Conservation (phyloP, 768 basidiomycete species). For the Termitomyces sp. region DNA sequence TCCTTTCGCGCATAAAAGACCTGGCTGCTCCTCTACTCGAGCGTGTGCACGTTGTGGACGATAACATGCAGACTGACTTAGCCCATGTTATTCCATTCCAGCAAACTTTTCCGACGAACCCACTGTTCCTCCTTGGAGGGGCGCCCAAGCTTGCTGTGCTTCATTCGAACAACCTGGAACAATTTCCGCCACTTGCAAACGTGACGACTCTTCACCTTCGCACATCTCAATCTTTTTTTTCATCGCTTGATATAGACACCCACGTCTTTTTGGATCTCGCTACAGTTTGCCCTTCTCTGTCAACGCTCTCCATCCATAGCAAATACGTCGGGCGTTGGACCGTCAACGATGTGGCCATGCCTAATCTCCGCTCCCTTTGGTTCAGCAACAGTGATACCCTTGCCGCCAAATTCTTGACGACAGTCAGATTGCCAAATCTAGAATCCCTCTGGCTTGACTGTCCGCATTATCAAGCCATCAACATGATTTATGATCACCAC, state of each 20-base stretch:
- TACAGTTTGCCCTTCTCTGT: constrained; percentile 18
- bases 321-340: constrained; percentile 18
- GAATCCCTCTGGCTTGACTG: constrained; percentile 32
- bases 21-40: constrained; percentile 22
- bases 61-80: background rate
- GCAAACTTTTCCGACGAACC: background rate
- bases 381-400: constrained; percentile 20
- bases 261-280: constrained; percentile 4
- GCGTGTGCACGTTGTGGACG: constrained; percentile 17
- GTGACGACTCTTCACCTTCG: constrained; percentile 29
- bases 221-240: constrained; percentile 5
- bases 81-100: background rate
- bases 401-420: constrained; percentile 24
- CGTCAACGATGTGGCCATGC: constrained; percentile 13
- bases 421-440: constrained; percentile 25
- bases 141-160: constrained; percentile 8
- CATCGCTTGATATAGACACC: constrained; percentile 3
- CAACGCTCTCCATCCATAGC: constrained; percentile 27
- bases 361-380: constrained; percentile 25
- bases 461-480: constrained; percentile 14
- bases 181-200: constrained; percentile 23
- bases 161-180: constrained; percentile 12
- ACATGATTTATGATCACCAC: background rate
- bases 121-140: constrained; percentile 10
- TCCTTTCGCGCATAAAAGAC: constrained; percentile 19